phyloP scores from a whole-genome alignment of 768 basidiomycete species.

The Pleurotus djamor region DNA sequence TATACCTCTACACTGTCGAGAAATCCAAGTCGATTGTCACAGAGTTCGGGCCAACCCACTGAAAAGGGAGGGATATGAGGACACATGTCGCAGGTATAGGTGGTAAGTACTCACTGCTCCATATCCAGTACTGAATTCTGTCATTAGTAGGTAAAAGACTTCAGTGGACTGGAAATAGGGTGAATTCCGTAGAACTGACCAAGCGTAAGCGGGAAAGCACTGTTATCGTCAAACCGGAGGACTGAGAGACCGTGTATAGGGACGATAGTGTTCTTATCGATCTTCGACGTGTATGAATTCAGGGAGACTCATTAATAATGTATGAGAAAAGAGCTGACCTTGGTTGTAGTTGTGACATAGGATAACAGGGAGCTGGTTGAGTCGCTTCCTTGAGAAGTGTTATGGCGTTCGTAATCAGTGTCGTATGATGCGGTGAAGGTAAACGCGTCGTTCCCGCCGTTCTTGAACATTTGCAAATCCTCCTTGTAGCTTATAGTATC shows the following conservation, averaged over 20 bases:
- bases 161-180: no score
- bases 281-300: background rate
- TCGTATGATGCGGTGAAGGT: background rate
- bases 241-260: background rate
- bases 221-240: background rate
- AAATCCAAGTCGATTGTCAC: no score
- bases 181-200: no score
- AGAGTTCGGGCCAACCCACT: no score
- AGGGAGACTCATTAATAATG: no score
- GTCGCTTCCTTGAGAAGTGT: background rate
- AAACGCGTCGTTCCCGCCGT: background rate
- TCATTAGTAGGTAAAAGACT: no score
- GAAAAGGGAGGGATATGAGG: no score
- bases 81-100: no score
- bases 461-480: background rate
- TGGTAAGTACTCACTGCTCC: no score
- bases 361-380: background rate
- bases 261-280: background rate
- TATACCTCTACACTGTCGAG: no score
- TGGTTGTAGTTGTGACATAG: background rate
- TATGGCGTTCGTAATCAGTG: background rate
- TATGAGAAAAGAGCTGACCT: background rate
- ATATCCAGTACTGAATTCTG: no score
- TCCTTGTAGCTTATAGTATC: background rate
- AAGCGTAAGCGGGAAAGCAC: conserved; percentile 1